Evolutionary conservation across 805 yeast species (phyloP), one percentile per base, ranked within the genome.

Genomic region (Wickerhamomyces bisporus): DNA sequence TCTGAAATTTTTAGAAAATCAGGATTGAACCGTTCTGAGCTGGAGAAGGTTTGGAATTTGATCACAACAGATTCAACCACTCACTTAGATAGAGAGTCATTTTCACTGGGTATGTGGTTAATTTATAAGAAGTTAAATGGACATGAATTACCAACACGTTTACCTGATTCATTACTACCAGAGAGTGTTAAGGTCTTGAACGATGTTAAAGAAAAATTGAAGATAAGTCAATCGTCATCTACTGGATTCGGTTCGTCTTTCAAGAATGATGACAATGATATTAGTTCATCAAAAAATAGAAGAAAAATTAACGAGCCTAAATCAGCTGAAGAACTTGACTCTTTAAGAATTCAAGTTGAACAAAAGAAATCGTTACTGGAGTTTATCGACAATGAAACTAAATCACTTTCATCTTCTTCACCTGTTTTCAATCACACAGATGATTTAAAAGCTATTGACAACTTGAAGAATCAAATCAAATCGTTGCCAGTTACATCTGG

Each of bases 81-180:
- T 5, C 79, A 76, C 55, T 75, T 91, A 48, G 85, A 86, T 58
- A 79, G 77, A 52, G 96, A 91, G 58, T 95, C 87, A 60, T 93
- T 91, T 65, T 83, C 96, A 0, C 88, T 93, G 26, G 97, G 98
- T 24, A 93, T 91, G 98, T 97, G 94, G 69, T 70, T 91, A 42
- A 91, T 91, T 31, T 91, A 93, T 64, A 77, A 96, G 59, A 75
- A 91, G 45, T 66, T 91, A 56, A 89, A 88, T 55, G 97, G 97
- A 3, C 78, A 76, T 46, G 86, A 83, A n/a, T 64, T 93, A 35
- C 98, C 98, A 18, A 57, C 70, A 34, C 68, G 79, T 38, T 71
- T 91, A 37, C 98, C 98, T 3, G 87, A 94, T 3, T 95, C 88
- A 55, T 73, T 91, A 46, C 66, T 88, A 23, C 98, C 98, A 7